These are phyloP conservation scores for Rhizophagus clarus DNA, from an alignment of 192 early-diverging fungal genomes.

Conservation along the genomic window DNA sequence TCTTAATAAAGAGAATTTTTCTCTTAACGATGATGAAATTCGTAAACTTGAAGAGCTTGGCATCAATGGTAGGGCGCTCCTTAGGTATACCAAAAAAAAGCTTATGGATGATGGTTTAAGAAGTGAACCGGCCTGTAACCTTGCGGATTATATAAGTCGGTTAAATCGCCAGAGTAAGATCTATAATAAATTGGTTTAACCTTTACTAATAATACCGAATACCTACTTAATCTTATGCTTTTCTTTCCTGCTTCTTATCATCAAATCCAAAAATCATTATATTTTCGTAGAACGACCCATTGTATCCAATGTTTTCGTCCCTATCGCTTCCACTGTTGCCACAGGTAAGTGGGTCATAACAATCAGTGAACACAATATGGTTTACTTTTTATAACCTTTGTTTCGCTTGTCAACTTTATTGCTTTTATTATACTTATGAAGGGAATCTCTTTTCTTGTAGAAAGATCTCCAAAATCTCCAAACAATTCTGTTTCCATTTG, in stretches of 20 bases:
- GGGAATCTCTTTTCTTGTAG: constrained; percentile 12
- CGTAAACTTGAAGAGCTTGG: no score
- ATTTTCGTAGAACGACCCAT: no score
- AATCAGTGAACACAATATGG: background rate
- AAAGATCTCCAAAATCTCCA: background rate
- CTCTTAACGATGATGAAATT: no score
- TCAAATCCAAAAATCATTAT: no score
- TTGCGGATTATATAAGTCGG: background rate
- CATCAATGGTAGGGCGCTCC: no score
- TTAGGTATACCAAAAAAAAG: no score
- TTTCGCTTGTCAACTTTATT: constrained; percentile 10
- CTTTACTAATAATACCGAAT: constrained; percentile 1
- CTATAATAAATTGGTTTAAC: background rate
- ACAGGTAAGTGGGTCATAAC: no score
- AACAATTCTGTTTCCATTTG: background rate
- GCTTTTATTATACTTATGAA: constrained; percentile 10
- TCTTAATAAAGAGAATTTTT: no score
- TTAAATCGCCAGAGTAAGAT: background rate
- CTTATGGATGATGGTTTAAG: no score
- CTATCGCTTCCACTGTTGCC: no score
- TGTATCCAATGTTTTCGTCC: no score
- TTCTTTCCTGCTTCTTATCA: background rate
- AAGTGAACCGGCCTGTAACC: background rate
- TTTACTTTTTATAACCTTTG: background rate
- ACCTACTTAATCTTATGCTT: constrained; percentile 23